These are phyloP conservation scores for Penicillium waksmanii DNA, from an alignment of 495 filamentous ascomycete genomes.

Conservation along the genomic window DNA sequence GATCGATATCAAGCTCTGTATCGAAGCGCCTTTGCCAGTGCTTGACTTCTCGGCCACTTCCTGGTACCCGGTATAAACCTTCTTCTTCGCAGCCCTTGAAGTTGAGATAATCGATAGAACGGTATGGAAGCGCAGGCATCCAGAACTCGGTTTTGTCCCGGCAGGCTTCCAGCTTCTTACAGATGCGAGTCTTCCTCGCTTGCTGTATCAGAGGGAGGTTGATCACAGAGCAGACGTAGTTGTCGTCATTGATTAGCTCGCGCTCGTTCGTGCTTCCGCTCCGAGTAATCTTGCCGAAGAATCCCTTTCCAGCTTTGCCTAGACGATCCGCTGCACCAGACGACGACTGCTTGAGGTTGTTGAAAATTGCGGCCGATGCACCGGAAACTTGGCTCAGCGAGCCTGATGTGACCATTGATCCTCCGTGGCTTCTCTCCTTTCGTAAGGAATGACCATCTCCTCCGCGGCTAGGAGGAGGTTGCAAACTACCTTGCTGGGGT, in stretches of 20 bases:
- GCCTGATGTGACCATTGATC: constrained; percentile 54
- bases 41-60: constrained; percentile 80
- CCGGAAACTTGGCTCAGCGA: constrained; percentile 66
- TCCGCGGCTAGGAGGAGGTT: constrained; percentile 59
- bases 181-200: constrained; percentile 82
- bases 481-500: constrained; percentile 41
- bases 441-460: constrained; percentile 39
- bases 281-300: constrained; percentile 75
- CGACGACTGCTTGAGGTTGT: constrained; percentile 70
- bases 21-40: constrained; percentile 89
- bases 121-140: constrained; percentile 93
- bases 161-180: constrained; percentile 79
- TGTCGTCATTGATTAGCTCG: constrained; percentile 71
- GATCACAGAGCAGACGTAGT: constrained; percentile 77
- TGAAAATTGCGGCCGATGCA: constrained; percentile 67
- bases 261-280: constrained; percentile 72
- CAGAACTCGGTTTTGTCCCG: constrained; percentile 94
- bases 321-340: constrained; percentile 71
- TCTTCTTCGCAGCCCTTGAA: constrained; percentile 89
- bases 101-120: constrained; percentile 92
- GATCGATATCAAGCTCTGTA: constrained; percentile 81
- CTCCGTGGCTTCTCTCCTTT: constrained; percentile 53
- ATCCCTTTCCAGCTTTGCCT: constrained; percentile 74
- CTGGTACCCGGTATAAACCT: constrained; percentile 85
- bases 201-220: constrained; percentile 82